phyloP scores from a whole-genome alignment of 2,329 filamentous ascomycete genomes.

The Chalaropsis thielavioides region DNA sequence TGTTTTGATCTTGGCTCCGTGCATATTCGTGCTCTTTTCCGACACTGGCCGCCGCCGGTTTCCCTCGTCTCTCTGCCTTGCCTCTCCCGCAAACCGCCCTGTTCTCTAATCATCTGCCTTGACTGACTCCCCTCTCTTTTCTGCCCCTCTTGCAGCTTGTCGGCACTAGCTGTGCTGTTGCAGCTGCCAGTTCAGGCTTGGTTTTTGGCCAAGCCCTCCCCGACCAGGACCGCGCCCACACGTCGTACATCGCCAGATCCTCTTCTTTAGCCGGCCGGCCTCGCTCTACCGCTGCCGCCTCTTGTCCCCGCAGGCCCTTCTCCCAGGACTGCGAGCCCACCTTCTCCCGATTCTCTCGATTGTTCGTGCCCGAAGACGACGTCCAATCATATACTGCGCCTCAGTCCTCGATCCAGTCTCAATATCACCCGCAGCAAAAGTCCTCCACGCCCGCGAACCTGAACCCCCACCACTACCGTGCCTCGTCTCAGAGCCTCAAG shows the following conservation, averaged over 20 bases:
- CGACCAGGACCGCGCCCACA: slow-evolving; percentile 21
- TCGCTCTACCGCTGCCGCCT: slow-evolving; percentile 7
- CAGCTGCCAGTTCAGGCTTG: slow-evolving; percentile 43
- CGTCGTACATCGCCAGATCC: slow-evolving; percentile 12
- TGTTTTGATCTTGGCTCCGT: not conserved
- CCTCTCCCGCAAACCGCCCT: slow-evolving; percentile 8
- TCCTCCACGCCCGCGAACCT: not conserved
- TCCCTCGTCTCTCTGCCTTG: no score
- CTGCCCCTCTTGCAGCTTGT: slow-evolving; percentile 34
- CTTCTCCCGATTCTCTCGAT: slow-evolving; percentile 10
- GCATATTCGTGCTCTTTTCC: not conserved
- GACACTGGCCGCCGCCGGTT: not conserved
- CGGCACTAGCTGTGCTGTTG: slow-evolving; percentile 46
- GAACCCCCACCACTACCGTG: slow-evolving; percentile 3
- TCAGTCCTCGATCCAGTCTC: not conserved
- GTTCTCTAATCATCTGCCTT: not conserved
- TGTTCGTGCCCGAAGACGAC: slow-evolving; percentile 8
- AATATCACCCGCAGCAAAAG: not conserved
- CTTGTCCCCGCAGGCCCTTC: slow-evolving; percentile 11
- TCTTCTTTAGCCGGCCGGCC: slow-evolving; percentile 7
- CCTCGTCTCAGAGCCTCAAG: slow-evolving; percentile 13
- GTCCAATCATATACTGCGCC: not conserved
- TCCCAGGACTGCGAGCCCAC: slow-evolving; percentile 15
- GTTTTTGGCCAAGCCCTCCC: slow-evolving; percentile 40
- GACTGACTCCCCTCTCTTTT: not conserved